Conservation (phyloP, 192 early-diverging fungal species). For the Piromyces sp. region DNA sequence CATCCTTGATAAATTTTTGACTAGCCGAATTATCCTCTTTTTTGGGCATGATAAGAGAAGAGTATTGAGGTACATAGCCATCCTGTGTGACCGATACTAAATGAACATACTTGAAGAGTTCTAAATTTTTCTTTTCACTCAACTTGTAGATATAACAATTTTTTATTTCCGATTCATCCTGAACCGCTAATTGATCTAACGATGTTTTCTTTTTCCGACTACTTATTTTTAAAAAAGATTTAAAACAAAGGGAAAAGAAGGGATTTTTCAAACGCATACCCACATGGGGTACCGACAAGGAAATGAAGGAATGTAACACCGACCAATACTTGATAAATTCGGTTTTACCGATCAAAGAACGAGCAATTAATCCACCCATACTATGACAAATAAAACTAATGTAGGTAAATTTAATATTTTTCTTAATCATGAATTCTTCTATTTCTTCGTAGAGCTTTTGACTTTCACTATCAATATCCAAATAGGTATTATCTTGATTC, state of each 20-base stretch:
- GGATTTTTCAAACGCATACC: not conserved
- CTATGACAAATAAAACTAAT: not conserved
- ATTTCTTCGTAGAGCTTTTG: not conserved
- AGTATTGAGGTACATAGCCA: not conserved
- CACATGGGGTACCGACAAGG: not conserved
- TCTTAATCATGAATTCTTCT: not conserved
- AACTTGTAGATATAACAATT: not conserved
- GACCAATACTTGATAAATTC: not conserved
- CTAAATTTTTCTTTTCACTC: not conserved
- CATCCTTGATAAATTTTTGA: not conserved
- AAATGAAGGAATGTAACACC: not conserved
- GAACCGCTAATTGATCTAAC: not conserved
- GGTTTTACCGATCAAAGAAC: not conserved
- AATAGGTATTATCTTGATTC: not conserved
- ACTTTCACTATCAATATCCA: not conserved
- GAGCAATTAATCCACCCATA: not conserved
- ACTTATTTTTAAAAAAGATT: not conserved
- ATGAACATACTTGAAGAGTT: not conserved
- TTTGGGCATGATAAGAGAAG: not conserved
- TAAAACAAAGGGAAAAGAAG: not conserved
- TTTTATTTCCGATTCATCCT: not conserved
- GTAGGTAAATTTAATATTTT: not conserved
- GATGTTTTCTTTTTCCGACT: not conserved
- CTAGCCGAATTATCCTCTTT: not conserved
- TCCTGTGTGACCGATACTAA: not conserved